Base-by-base conservation (phyloP, 371 early-diverging fungal genomes). In the Mortierella polycephala region DNA sequence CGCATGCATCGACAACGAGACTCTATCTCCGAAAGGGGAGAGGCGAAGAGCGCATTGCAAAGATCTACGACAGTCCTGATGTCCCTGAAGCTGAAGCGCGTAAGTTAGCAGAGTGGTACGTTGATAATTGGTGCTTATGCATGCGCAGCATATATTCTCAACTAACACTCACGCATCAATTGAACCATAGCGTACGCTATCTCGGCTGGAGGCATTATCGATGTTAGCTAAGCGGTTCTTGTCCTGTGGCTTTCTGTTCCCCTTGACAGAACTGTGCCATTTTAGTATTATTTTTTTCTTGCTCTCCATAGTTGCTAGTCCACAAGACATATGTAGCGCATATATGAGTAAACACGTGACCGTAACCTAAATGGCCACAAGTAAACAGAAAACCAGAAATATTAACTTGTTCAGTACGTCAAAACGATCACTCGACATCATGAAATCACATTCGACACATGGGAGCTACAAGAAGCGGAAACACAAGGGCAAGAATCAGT, bases 21-120 rank as follows among this genome's bases (percentile, higher is more conserved):
- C 74, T 96, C 9, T 95, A 88, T 62, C 84, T 96, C 64, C 89
- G 95, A 57, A 96, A 96, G 77, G 96, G 96, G 1, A 84, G 94
- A 41, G 95, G 93, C 1, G 96, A 96, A 58, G 92, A 90, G 45
- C 86, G 96, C 11, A 88, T 96, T 18, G 94, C 93, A 69, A 96
- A 96, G 79, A 87, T 96, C 47, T 96, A 95, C 73, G 96, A 96
- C 79, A 93, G 93, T 3, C 96, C 96, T 8, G 91, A 92, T 65
- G 85, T 95, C 67, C 95, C 95, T 1, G 95, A 95, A 63, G 88
- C 92, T 23, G 95, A 95, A 76, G 92, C 94, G 5, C 71, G 77
- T 71, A 68, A 54, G 75, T 51, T 30, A 30, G 30, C 30, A 30
- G 4, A 4, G 30, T 4, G n/a, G n/a, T n/a, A n/a, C n/a, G n/a